Conservation (phyloP, 192 early-diverging fungal genomes). For the Coemansia sp. region DNA sequence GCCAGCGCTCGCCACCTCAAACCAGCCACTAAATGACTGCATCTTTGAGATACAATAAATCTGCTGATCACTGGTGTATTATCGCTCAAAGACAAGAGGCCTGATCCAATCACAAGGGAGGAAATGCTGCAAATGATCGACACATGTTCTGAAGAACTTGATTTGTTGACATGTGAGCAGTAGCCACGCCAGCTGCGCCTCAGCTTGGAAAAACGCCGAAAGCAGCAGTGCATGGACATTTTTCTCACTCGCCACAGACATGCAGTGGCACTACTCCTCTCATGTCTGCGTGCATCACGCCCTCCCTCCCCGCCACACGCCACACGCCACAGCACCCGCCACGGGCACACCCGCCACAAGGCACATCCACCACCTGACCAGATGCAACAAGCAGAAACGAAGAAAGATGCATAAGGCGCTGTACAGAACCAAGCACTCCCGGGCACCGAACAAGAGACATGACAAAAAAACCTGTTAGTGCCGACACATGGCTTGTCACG, state of each 20-base stretch:
- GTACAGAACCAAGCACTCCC: no score
- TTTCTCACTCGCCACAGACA: conserved; percentile 14
- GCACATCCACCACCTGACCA: not conserved
- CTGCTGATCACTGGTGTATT: not conserved
- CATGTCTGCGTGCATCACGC: not conserved
- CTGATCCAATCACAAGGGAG: no score
- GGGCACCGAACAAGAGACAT: no score
- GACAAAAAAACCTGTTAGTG: not conserved
- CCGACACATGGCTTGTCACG: conserved; percentile 1
- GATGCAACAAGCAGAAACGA: not conserved
- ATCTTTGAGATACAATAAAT: not conserved
- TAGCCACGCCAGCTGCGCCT: no score
- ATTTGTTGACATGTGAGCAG: no score
- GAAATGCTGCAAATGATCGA: no score
- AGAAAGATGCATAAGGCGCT: not conserved
- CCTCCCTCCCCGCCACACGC: not conserved
- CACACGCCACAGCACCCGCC: not conserved
- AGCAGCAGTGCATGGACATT: no score
- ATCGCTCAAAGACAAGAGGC: no score
- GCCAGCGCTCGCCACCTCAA: no score
- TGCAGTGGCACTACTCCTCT: not conserved
- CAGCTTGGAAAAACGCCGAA: no score
- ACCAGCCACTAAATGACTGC: not conserved
- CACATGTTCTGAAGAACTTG: no score
- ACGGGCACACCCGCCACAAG: conserved; percentile 9